These are phyloP conservation scores for Hansenula sp. DNA, from an alignment of 1,139 yeast genomes.

Conservation along the genomic window DNA sequence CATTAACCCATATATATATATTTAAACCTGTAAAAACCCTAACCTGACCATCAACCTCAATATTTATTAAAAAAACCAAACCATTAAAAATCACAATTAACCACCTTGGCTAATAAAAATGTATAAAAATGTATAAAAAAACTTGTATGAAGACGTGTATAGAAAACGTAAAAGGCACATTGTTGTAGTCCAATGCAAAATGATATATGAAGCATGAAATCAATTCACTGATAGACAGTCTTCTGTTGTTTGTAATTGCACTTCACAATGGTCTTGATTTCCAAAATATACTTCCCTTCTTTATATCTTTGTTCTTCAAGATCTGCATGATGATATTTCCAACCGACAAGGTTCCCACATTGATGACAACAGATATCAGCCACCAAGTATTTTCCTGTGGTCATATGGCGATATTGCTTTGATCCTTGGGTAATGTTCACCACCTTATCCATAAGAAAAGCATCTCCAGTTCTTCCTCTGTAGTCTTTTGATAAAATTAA, in stretches of 20 bases:
- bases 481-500: conserved; percentile 38
- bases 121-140: too few relatives aligned
- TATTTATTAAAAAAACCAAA: too few relatives aligned
- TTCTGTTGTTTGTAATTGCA: conserved; percentile 11
- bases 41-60: too few relatives aligned
- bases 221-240: not conserved
- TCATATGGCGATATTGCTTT: conserved; percentile 34
- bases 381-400: conserved; percentile 38
- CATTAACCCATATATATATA: too few relatives aligned
- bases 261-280: conserved; percentile 29
- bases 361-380: conserved; percentile 39
- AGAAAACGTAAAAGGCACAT: too few relatives aligned
- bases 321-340: conserved; percentile 38
- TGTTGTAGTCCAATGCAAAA: too few relatives aligned
- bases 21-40: too few relatives aligned
- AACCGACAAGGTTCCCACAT: conserved; percentile 37
- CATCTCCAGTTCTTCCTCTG: conserved; percentile 39
- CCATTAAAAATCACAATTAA: too few relatives aligned
- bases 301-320: conserved; percentile 34
- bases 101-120: too few relatives aligned
- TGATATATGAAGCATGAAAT: not conserved
- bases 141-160: too few relatives aligned
- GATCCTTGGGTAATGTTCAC: conserved; percentile 33
- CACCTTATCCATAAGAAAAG: conserved; percentile 35
- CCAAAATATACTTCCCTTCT: conserved; percentile 39